Evolutionary conservation across 2,329 filamentous ascomycete genomes (phyloP).

Genomic region (Sodiomyces alkalinus): DNA sequence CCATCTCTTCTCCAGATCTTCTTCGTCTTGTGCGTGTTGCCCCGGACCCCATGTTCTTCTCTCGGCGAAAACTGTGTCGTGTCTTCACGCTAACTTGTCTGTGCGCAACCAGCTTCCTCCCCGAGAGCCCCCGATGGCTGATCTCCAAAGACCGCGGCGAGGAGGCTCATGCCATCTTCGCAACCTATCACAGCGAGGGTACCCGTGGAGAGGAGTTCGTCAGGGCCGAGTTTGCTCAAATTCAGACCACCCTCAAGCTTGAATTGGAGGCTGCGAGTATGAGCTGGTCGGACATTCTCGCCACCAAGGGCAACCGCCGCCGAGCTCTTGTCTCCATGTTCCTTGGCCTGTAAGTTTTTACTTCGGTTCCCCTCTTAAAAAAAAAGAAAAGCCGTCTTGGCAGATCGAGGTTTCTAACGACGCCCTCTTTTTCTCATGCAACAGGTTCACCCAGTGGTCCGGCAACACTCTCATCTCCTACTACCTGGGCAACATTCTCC

Average conservation of each 20-base stretch:
- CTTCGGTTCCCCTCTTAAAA: neutral
- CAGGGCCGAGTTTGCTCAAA: constrained; percentile 44
- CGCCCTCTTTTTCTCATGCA: neutral
- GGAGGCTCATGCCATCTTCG: constrained; percentile 16
- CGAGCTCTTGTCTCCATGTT: constrained; percentile 31
- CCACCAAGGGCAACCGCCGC: constrained; percentile 32
- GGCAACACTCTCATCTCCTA: constrained; percentile 34
- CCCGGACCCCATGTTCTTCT: neutral
- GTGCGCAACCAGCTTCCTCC: constrained; percentile 13
- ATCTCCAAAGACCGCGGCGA: constrained; percentile 15
- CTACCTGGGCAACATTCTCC: constrained; percentile 30
- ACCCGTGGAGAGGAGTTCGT: constrained; percentile 34
- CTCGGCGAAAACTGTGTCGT: no score
- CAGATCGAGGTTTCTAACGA: no score
- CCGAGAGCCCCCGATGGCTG: constrained; percentile 19
- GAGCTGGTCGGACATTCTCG: constrained; percentile 37
- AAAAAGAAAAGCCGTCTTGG: no score
- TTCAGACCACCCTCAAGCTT: constrained; percentile 37
- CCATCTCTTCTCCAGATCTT: constrained; percentile 25
- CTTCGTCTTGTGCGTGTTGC: constrained; percentile 26
- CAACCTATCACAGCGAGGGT: constrained; percentile 35
- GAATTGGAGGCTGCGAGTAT: constrained; percentile 37
- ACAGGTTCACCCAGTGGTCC: constrained; percentile 34
- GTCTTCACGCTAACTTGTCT: no score
- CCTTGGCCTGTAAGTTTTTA: constrained; percentile 23